Base-by-base conservation (phyloP, 345 rosid genomes). In the Bruguiera sexangula region DNA sequence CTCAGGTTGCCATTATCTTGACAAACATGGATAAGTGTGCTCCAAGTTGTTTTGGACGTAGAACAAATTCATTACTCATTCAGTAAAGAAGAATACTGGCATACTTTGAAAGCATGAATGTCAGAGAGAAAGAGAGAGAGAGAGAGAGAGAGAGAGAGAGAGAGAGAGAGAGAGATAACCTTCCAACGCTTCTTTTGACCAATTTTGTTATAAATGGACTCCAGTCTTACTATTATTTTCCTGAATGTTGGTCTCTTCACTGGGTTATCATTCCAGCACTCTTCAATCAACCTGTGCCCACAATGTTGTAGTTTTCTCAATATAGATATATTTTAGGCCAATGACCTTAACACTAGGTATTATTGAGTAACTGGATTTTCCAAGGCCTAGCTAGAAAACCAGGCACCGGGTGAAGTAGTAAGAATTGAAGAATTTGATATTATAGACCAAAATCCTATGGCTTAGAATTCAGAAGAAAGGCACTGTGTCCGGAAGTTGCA, bases 181-280 rank as follows among this genome's bases (percentile, higher is more conserved):
- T 89, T 91, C 96, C 99, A 91, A 32, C 71, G 87, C 70, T 86
- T 85, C 70, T 86, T 95, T 62, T 84, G 95, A 67, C 75, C 76
- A 63, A 88, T 74, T 22, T 76, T 77, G 75, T 72, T 67, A 63
- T 84, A 71, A 69, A 89, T 84, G 4, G 79, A 75, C 68, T 91
- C 97, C 70, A 95, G 85, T 65, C 73, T 84, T 62, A 62, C 73
- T 68, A 92, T 81, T 68, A 95, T 82, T 78, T 84, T 82, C 83
- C 83, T 88, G 83, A 89, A 95, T 9, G 96, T 73, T 2, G 96
- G 99, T 76, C 99, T 81, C 75, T 82, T 89, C 13, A 81, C 77
- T 30, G 96, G 96, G 62, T 87, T 84, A 69, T 95, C 96, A 46
- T 75, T 71, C 99, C 96, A 91, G 80, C 97, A 95, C 62, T 87